Evolutionary conservation across 768 basidiomycete genomes (phyloP), one percentile per base, ranked within the genome.

Genomic region (Boletus reticuloceps): DNA sequence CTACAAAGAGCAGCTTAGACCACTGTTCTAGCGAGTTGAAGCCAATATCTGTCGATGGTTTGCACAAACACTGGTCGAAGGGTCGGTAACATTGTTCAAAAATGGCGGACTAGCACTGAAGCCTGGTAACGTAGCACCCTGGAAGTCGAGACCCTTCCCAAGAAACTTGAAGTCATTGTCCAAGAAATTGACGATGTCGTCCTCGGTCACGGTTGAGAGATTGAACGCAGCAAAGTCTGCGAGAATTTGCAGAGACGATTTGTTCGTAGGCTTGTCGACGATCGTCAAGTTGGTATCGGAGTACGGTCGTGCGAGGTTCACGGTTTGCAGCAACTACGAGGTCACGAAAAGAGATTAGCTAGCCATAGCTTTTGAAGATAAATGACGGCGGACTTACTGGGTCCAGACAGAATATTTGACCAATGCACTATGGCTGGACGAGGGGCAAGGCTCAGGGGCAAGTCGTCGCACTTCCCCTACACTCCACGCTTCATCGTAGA

Each of bases 121-220:
- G 53, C 80, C 80, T 6, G 83, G 54, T 14, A 97, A 74, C n/a
- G 75, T 48, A 3, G 84, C 72, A 1, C 83, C 82, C 59, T 85
- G 75, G 10, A 98, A 79, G 66, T 97, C 95, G 17, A 82, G 82
- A 5, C 94, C 94, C 69, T n/a, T 97, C 94, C 91, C 93, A 20
- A 76, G 67, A 63, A n/a, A n/a, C n/a, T n/a, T n/a, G n/a, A 96
- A 95, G 69, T 93, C 82, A 17, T 72, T 67, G 53, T 93, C 79
- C 40, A 94, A 78, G 62, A 94, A 96, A 32, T 72, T 69, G 43
- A 85, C 80, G 39, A 95, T 73, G 40, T 79, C 70, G 5, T 83
- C 85, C 56, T 86, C 83, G 1, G 89, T 91, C 25, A 80, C 70
- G 41, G 64, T 73, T 0, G 74, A 62, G 36, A 68, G 37, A 54